These are phyloP conservation scores for Flaveria floridana DNA, from an alignment of 140 eudicot species.

Conservation along the genomic window DNA sequence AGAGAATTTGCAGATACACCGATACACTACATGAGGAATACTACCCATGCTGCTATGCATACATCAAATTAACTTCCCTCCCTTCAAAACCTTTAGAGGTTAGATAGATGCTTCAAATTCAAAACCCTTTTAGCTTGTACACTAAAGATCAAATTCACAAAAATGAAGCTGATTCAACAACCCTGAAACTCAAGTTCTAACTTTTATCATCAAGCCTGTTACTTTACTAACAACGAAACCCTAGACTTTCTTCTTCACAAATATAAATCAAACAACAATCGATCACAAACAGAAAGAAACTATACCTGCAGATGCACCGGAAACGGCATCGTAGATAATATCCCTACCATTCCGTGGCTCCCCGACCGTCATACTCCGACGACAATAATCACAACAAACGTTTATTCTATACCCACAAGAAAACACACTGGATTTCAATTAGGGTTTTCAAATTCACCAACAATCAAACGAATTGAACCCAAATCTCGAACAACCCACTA, in stretches of 20 bases:
- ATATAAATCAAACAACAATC: background rate
- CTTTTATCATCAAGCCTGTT: background rate
- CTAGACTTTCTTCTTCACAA: background rate
- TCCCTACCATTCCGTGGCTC: slow-evolving; percentile 52
- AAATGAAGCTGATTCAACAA: slow-evolving; percentile 19
- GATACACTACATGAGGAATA: background rate
- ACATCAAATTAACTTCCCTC: background rate
- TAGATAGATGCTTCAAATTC: too few species aligned
- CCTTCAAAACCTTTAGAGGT: too few species aligned
- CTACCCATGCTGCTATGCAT: background rate
- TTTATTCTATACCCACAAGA: slow-evolving; percentile 8
- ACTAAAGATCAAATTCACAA: background rate
- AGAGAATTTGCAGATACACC: background rate
- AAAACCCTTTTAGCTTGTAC: too few species aligned
- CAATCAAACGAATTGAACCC: slow-evolving; percentile 4
- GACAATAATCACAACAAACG: slow-evolving; percentile 16
- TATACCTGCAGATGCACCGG: slow-evolving; percentile 92
- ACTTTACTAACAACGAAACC: slow-evolving; percentile 14
- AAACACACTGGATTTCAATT: slow-evolving; percentile 13
- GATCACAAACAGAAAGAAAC: background rate
- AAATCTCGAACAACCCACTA: slow-evolving; percentile 18
- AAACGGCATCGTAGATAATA: slow-evolving; percentile 64
- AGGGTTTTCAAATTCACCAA: slow-evolving; percentile 23
- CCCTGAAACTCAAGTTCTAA: slow-evolving; percentile 19
- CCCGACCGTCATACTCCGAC: slow-evolving; percentile 46